These are phyloP conservation scores for Magnusiomyces magnusii DNA, from an alignment of 1,139 yeast species.

Conservation along the genomic window DNA sequence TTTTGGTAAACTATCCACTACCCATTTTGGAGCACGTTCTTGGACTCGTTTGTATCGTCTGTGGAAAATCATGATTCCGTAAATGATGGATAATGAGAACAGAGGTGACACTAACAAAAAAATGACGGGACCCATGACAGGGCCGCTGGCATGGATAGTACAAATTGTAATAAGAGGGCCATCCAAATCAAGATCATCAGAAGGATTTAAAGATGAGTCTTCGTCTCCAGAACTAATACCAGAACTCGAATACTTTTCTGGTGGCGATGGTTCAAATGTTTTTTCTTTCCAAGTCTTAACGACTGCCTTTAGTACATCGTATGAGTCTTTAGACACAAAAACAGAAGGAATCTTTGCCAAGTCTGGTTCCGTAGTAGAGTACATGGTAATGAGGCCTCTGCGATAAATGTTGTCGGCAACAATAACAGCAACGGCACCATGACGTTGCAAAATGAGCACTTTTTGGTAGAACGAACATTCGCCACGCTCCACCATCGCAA, in stretches of 20 bases:
- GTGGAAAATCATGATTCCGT: slow-evolving; percentile 33
- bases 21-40: slow-evolving; percentile 34
- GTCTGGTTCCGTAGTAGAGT: slow-evolving; percentile 27
- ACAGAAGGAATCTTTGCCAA: slow-evolving; percentile 34
- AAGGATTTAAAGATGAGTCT: not conserved
- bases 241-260: not conserved
- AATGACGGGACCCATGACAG: slow-evolving; percentile 33
- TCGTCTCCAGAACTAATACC: no score
- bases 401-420: slow-evolving; percentile 35
- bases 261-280: not conserved
- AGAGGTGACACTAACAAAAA: slow-evolving; percentile 38
- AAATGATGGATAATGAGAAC: slow-evolving; percentile 35
- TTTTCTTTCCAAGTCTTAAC: slow-evolving; percentile 15
- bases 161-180: slow-evolving; percentile 26
- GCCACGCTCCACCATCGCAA: slow-evolving; percentile 36
- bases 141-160: slow-evolving; percentile 28
- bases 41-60: slow-evolving; percentile 32
- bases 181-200: not conserved
- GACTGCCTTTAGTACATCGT: slow-evolving; percentile 22
- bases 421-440: slow-evolving; percentile 38
- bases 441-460: slow-evolving; percentile 32
- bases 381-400: slow-evolving; percentile 35
- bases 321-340: slow-evolving; percentile 34
- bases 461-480: slow-evolving; percentile 36
- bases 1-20: slow-evolving; percentile 34